phyloP scores from a whole-genome alignment of 441 rosid species.

The Melastoma candidum region DNA sequence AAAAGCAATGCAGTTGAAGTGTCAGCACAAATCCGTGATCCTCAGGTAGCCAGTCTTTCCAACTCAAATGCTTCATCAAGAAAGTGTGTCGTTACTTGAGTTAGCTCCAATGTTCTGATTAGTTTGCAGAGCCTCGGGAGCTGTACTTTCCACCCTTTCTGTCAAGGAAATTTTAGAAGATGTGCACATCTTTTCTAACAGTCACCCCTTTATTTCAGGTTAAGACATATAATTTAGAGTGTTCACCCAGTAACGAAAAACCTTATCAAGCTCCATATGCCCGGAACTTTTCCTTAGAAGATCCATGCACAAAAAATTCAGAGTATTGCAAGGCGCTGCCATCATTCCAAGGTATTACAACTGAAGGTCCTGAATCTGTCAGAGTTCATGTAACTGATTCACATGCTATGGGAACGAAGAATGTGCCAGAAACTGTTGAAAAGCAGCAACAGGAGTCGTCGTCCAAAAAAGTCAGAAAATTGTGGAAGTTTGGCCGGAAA shows the following conservation, averaged over 20 bases:
- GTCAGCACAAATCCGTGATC: constrained; percentile 23
- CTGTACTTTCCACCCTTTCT: too few species aligned
- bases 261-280: constrained; percentile 77
- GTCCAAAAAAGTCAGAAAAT: constrained; percentile 65
- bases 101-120: too few species aligned
- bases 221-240: constrained; percentile 28
- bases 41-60: constrained; percentile 27
- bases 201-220: constrained; percentile 28
- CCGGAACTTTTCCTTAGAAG: constrained; percentile 72
- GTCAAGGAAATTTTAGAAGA: too few species aligned
- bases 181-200: too few species aligned
- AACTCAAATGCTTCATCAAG: too few species aligned
- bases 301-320: constrained; percentile 45
- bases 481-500: constrained; percentile 84
- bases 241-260: constrained; percentile 45
- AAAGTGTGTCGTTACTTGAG: too few species aligned
- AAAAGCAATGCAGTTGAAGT: constrained; percentile 18
- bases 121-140: too few species aligned
- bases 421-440: constrained; percentile 50
- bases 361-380: constrained; percentile 27
- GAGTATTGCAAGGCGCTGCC: constrained; percentile 57
- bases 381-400: constrained; percentile 42
- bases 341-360: constrained; percentile 27
- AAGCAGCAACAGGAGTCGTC: constrained; percentile 53
- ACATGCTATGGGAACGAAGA: constrained; percentile 36